Conservation (phyloP, 1,139 yeast genomes). For the Fermentozyma sake region DNA sequence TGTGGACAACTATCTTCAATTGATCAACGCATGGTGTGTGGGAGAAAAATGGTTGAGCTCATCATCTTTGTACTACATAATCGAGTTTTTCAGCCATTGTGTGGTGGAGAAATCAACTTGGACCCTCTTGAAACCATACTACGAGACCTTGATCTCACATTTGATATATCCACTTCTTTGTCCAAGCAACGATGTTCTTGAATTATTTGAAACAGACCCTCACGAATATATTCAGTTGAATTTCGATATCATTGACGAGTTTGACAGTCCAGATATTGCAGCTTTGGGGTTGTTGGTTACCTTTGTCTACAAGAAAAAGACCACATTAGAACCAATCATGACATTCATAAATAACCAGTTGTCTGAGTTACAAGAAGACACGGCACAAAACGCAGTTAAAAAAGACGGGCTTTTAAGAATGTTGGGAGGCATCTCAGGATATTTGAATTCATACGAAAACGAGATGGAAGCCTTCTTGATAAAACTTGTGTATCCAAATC, state of each 20-base stretch:
- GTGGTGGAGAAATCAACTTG: constrained; percentile 67
- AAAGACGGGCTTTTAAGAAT: constrained; percentile 80
- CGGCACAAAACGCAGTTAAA: constrained; percentile 59
- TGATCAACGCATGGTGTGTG: constrained; percentile 71
- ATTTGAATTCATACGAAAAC: constrained; percentile 53
- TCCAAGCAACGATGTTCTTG: constrained; percentile 67
- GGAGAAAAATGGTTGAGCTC: constrained; percentile 65
- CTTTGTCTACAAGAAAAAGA: constrained; percentile 60
- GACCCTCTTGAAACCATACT: constrained; percentile 66
- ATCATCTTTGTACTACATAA: constrained; percentile 60
- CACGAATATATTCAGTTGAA: constrained; percentile 82
- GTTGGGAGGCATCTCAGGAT: constrained; percentile 63
- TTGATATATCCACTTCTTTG: constrained; percentile 76
- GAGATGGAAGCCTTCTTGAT: constrained; percentile 71
- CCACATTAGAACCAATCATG: constrained; percentile 60
- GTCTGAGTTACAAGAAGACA: constrained; percentile 38
- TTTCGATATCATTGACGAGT: constrained; percentile 62
- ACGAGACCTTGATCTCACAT: constrained; percentile 60
- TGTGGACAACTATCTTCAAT: constrained; percentile 55
- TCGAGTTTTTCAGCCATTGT: constrained; percentile 69
- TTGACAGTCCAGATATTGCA: constrained; percentile 62
- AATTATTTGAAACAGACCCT: constrained; percentile 83
- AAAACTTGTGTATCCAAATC: constrained; percentile 66
- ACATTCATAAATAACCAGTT: constrained; percentile 61
- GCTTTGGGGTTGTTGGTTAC: constrained; percentile 61